Base-by-base conservation (phyloP, 2,329 filamentous ascomycete genomes). In the Diaporthe destruens region DNA sequence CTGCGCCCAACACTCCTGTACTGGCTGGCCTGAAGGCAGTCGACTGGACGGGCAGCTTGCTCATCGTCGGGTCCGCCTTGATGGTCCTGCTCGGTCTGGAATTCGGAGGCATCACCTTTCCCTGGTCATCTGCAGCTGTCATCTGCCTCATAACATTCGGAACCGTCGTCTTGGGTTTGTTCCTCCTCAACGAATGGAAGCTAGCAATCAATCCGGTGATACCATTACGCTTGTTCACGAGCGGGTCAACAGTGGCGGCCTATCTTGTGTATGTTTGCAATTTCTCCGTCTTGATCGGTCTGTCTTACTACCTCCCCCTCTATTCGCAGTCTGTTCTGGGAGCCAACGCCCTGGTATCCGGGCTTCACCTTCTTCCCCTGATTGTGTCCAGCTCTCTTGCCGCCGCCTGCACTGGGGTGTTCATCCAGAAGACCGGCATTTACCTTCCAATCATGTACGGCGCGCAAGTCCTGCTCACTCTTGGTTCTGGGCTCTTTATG, bases 31-130 rank as follows among this genome's bases (percentile, higher is more conserved):
- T 94, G 6, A 86, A 88, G 42, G 91, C 91, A 23, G 85, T 91
- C 57, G 89, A 91, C 80, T 91, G 88, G 88, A 74, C 84, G 0
- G 88, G 88, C 47, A 87, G 84, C 71, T 18, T 87, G 6, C 81
- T 87, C 39, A 89, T 97, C 79, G 88, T 95, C 32, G 93, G 92
- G 54, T 94, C 92, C 25, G 95, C 93, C 0, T 85, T 97, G 25
- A 96, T 97, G 93, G 86, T 97, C 75, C 89, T 98, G 5, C 90
- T 98, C 54, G 95, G 94, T 0, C 88, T 98, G 14, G 92, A 97
- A 79, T 94, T 96, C 74, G 95, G 95, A 70, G 95, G 94, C 63
- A 88, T 94, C 67, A 86, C 87, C 29, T 90, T 89, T 75, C 92
- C 95, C 1, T 97, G 94, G 94, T 82, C 83, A 68, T 95, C 93